phyloP scores from a whole-genome alignment of 2,329 filamentous ascomycete species.

The Colletotrichum horii region DNA sequence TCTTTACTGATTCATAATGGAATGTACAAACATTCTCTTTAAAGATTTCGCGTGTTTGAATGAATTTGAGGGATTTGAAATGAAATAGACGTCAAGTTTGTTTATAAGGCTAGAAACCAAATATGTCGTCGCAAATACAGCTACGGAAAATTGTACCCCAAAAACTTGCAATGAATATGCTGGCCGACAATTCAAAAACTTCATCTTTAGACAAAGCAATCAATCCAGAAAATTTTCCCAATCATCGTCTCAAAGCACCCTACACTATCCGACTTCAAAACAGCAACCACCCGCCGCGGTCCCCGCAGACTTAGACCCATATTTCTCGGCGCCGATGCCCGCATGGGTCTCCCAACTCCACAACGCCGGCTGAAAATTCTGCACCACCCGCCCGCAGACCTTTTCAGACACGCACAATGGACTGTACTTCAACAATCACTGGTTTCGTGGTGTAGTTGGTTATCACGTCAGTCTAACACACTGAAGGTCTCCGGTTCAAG shows the following conservation, averaged over 20 bases:
- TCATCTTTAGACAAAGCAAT: fast-evolving
- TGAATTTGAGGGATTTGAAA: too few species aligned
- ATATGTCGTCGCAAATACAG: fast-evolving
- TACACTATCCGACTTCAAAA: not conserved
- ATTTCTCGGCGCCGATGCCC: not conserved
- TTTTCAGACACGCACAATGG: not conserved
- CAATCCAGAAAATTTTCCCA: not conserved
- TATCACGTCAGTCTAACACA: slow-evolving; percentile 53
- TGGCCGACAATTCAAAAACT: fast-evolving
- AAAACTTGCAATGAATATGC: not conserved
- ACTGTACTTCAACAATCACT: fast-evolving
- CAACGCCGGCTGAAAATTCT: slow-evolving; percentile 61
- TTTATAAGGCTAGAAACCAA: fast-evolving
- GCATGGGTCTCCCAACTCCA: slow-evolving; percentile 61
- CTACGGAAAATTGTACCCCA: too few species aligned
- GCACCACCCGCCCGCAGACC: slow-evolving; percentile 30
- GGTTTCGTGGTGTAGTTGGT: slow-evolving; percentile 48
- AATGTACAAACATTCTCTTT: fast-evolving
- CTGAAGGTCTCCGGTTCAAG: slow-evolving; percentile 23
- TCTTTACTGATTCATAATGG: fast-evolving
- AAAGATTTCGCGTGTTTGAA: too few species aligned
- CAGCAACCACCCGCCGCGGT: not conserved
- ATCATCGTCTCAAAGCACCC: not conserved
- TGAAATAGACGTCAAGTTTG: too few species aligned
- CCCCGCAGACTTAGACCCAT: not conserved